Evolutionary conservation across 2,329 filamentous ascomycete genomes (phyloP).

Genomic region (Ophiostoma australiae): DNA sequence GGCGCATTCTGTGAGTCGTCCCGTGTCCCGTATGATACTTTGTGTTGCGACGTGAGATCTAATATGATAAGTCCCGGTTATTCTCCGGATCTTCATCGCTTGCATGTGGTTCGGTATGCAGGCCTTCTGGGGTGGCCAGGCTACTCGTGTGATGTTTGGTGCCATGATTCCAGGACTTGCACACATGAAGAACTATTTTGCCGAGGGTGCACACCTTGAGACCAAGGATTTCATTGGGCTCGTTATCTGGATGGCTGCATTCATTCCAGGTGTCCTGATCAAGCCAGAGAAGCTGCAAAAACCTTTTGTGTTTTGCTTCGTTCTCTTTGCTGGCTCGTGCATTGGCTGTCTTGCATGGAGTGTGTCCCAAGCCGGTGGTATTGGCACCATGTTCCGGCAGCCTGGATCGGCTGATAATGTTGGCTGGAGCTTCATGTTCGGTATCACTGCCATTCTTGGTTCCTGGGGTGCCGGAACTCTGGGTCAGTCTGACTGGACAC

Average conservation of each 20-base stretch:
- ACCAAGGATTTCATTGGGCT: slow-evolving; percentile 33
- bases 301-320: slow-evolving; percentile 31
- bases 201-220: slow-evolving; percentile 29
- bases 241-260: slow-evolving; percentile 28
- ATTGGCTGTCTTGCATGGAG: slow-evolving; percentile 30
- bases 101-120: slow-evolving; percentile 37
- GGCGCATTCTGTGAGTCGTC: slow-evolving; percentile 37
- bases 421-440: slow-evolving; percentile 38
- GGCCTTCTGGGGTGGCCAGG: slow-evolving; percentile 30
- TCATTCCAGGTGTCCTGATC: slow-evolving; percentile 23
- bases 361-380: slow-evolving; percentile 30
- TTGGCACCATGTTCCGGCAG: slow-evolving; percentile 31
- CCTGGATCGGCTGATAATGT: slow-evolving; percentile 27
- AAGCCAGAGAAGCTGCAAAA: slow-evolving; percentile 25
- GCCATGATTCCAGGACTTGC: slow-evolving; percentile 32
- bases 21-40: slow-evolving; percentile 20
- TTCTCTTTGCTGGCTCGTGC: slow-evolving; percentile 37
- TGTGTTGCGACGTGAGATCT: background rate
- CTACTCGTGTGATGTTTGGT: slow-evolving; percentile 31
- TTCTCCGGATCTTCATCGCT: slow-evolving; percentile 34
- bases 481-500: slow-evolving; percentile 44
- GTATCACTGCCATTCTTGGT: slow-evolving; percentile 41
- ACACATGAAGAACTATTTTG: slow-evolving; percentile 29
- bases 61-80: slow-evolving; percentile 25
- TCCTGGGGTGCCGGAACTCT: slow-evolving; percentile 42